Conservation (phyloP, 805 yeast species). For the Candida anglica region DNA sequence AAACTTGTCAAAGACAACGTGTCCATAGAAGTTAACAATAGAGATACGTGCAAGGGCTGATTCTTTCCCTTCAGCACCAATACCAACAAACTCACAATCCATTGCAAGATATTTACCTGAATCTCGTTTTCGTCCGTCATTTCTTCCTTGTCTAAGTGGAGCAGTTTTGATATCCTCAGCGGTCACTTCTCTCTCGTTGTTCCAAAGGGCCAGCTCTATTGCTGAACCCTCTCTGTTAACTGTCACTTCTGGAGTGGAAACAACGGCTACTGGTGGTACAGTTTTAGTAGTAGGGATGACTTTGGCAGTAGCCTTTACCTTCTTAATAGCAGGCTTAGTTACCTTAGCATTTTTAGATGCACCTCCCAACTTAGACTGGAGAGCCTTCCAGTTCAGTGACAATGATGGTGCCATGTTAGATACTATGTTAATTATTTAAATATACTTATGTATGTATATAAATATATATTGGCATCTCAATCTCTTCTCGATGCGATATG, state of each 20-base stretch:
- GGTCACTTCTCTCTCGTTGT: constrained; percentile 17
- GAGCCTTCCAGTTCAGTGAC: constrained; percentile 8
- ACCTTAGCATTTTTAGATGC: too few species aligned
- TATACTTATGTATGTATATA: too few species aligned
- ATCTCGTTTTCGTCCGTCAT: constrained; percentile 30
- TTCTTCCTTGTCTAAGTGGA: constrained; percentile 5
- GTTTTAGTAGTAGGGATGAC: too few species aligned
- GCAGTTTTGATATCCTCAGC: constrained; percentile 8
- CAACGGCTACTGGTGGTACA: too few species aligned
- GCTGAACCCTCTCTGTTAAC: constrained; percentile 7
- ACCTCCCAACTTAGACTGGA: constrained; percentile 5
- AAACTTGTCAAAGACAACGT: constrained; percentile 63
- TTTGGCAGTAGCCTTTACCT: too few species aligned
- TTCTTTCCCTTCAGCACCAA: constrained; percentile 66
- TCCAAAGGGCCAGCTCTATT: constrained; percentile 21
- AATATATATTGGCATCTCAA: too few species aligned
- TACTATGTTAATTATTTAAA: not conserved
- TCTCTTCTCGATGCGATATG: too few species aligned
- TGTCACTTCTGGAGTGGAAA: not conserved
- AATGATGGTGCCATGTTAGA: not conserved
- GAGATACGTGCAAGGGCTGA: constrained; percentile 85
- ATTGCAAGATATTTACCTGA: constrained; percentile 76
- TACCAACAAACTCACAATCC: constrained; percentile 95
- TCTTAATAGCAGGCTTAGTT: too few species aligned
- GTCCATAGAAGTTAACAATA: constrained; percentile 78